Conservation (phyloP, 2,329 filamentous ascomycete genomes). For the Nannizziopsis arthrosporioides region DNA sequence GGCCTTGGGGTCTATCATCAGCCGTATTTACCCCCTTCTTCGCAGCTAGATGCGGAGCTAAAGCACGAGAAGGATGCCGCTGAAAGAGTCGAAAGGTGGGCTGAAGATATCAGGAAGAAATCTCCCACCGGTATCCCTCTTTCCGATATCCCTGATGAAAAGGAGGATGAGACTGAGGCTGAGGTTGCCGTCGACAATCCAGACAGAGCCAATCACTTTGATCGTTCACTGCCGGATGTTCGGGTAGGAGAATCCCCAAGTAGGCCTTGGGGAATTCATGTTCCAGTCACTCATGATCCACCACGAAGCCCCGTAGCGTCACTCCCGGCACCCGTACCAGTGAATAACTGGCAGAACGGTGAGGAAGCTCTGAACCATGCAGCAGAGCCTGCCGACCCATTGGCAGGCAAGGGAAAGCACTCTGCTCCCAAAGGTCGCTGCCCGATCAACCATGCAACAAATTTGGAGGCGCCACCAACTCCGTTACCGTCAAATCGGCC, state of each 20-base stretch:
- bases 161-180: slow-evolving; percentile 32
- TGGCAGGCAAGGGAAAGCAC: background rate
- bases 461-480: background rate
- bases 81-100: slow-evolving; percentile 75
- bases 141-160: slow-evolving; percentile 17
- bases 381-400: slow-evolving; percentile 10
- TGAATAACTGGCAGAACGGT: slow-evolving; percentile 16
- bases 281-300: slow-evolving; percentile 49
- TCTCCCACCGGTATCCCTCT: slow-evolving; percentile 27
- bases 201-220: slow-evolving; percentile 59
- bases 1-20: slow-evolving; percentile 79
- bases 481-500: background rate
- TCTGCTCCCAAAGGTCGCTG: slow-evolving; percentile 34
- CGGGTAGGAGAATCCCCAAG: slow-evolving; percentile 89
- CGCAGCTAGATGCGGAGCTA: slow-evolving; percentile 23
- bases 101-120: slow-evolving; percentile 57
- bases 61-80: slow-evolving; percentile 39
- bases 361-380: slow-evolving; percentile 13
- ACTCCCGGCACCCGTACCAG: slow-evolving; percentile 7
- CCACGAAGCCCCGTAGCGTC: slow-evolving; percentile 21
- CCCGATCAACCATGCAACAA: slow-evolving; percentile 1
- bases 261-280: slow-evolving; percentile 80
- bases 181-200: no score
- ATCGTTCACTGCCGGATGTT: slow-evolving; percentile 74
- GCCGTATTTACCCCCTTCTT: slow-evolving; percentile 60